phyloP scores from a whole-genome alignment of 257 asterid genomes.

The Nicotiana attenuata region DNA sequence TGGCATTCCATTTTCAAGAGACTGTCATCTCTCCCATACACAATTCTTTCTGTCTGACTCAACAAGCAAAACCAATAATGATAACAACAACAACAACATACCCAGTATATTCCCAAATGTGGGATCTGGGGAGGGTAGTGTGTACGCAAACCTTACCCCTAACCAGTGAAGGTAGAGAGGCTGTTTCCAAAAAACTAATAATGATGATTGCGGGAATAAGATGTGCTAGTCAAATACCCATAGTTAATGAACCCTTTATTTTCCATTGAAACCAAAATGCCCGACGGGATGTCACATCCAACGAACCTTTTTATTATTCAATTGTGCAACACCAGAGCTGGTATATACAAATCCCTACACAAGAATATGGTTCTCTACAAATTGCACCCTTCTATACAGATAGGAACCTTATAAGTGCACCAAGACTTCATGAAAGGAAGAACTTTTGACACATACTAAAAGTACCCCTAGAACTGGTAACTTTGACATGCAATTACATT shows the following conservation, averaged over 20 bases:
- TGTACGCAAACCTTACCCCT: no score
- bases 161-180: no score
- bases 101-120: no score
- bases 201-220: not conserved
- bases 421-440: no score
- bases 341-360: not conserved
- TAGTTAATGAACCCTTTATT: not conserved
- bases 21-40: not conserved
- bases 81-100: no score
- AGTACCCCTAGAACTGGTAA: no score
- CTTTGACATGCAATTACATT: no score
- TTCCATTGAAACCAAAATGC: not conserved
- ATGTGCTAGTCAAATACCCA: not conserved
- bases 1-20: not conserved
- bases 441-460: no score
- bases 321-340: not conserved
- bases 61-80: not conserved
- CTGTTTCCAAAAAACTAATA: not conserved
- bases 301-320: not conserved
- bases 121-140: no score
- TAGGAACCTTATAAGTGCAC: no score
- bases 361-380: not conserved
- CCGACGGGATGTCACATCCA: not conserved
- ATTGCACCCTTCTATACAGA: not conserved
- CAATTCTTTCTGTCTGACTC: not conserved